phyloP scores from a whole-genome alignment of 2,329 filamentous ascomycete species.

The Coleophoma cylindrospora region DNA sequence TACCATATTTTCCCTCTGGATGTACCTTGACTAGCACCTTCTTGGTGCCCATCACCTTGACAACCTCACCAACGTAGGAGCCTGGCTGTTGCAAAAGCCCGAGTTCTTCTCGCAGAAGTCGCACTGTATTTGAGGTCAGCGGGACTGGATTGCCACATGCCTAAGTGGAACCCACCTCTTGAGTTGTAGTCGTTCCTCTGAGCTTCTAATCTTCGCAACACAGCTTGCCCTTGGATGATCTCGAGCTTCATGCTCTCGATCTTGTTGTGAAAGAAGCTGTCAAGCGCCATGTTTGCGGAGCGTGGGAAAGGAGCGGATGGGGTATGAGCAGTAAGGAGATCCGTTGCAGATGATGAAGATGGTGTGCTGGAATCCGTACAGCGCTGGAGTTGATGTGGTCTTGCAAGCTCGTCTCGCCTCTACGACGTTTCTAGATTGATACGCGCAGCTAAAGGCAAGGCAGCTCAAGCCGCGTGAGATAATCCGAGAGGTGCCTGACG shows the following conservation, averaged over 20 bases:
- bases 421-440: neutral
- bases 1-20: conserved; percentile 99
- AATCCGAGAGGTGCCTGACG: too few relatives aligned
- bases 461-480: neutral
- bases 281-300: conserved; percentile 74
- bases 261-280: conserved; percentile 99
- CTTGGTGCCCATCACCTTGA: conserved; percentile 99
- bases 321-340: conserved; percentile 4
- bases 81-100: conserved; percentile 94
- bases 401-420: conserved; percentile 1
- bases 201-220: conserved; percentile 89
- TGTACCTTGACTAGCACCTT: conserved; percentile 99
- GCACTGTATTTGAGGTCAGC: conserved; percentile 45
- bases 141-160: too few relatives aligned
- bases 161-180: conserved; percentile 37
- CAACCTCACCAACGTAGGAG: conserved; percentile 98
- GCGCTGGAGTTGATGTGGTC: neutral
- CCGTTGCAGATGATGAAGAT: neutral
- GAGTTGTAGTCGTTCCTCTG: conserved; percentile 99
- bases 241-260: conserved; percentile 99
- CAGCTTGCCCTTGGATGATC: conserved; percentile 97
- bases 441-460: neutral
- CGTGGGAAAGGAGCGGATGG: conserved; percentile 28
- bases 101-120: conserved; percentile 89
- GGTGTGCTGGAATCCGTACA: neutral